Evolutionary conservation across 2,329 filamentous ascomycete species (phyloP), one percentile per base, ranked within the genome.

Genomic region (Beauveria caledonica): DNA sequence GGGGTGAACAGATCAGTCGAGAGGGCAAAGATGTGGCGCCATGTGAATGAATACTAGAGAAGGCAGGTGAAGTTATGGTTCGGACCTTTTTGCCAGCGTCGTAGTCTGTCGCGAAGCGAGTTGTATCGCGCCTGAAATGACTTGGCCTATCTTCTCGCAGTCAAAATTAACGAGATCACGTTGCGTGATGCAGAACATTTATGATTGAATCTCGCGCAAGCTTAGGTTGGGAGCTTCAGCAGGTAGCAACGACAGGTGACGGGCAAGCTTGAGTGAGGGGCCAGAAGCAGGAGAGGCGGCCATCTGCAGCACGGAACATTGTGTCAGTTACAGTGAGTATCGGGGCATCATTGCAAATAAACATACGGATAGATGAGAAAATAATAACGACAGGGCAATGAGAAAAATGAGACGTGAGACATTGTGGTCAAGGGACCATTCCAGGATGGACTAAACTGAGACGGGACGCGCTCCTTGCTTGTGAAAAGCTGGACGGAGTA

Each of bases 391-490:
- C 29, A 42, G 36, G 19, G 36, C 13, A 50, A 29, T 21, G 36
- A 19, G 21, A 29, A 50, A 58, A 33, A 49, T 58, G 56, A 51
- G 46, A 51, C 56, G 23, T 58, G 46, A 42, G 48, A 51, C 54
- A 57, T 49, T 49, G 46, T 19, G 45, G 33, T 42, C 46, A 21
- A 51, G 48, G 46, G 56, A 19, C 23, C 56, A 58, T 50, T 58
- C 56, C 56, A 51, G 56, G 45, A 40, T 51, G 36, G 29, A 42
- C 23, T 27, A 58, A 36, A 44, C 17, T 44, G 56, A 33, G 46
- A 58, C 56, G 54, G 54, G 5, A 19, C 23, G 36, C 51, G 39
- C 51, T 54, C 51, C 27, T 29, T 56, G 25, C 17, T 56, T 15
- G n/a, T n/a, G 3, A 10, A 19, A 33, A 46, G 40, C 13, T 39